Conservation (phyloP, 1,284 basidiomycete species). For the Irpex sp. region DNA sequence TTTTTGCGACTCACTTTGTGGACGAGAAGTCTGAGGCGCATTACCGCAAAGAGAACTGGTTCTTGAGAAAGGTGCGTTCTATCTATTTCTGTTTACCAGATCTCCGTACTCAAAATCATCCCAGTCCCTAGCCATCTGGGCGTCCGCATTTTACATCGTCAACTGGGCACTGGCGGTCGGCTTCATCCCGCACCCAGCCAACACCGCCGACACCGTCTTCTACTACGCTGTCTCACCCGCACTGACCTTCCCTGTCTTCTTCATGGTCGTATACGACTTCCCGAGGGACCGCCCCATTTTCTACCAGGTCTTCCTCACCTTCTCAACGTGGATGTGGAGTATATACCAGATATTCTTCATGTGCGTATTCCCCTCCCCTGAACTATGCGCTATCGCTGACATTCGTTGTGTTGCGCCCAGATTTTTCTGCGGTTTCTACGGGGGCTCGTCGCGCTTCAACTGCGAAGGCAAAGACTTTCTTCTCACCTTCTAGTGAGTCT, state of each 20-base stretch:
- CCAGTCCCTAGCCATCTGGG: slow-evolving; percentile 61
- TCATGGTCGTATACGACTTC: slow-evolving; percentile 68
- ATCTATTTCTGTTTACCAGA: neutral
- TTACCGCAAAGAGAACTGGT: slow-evolving; percentile 54
- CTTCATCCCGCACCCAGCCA: slow-evolving; percentile 46
- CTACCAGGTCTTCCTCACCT: slow-evolving; percentile 57
- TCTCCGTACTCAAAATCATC: neutral
- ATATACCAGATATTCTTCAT: slow-evolving; percentile 53
- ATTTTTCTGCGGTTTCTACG: slow-evolving; percentile 57
- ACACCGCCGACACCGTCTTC: slow-evolving; percentile 54
- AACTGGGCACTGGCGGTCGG: slow-evolving; percentile 67
- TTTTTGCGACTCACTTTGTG: slow-evolving; percentile 56
- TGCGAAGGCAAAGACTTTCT: slow-evolving; percentile 58
- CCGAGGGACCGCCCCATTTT: slow-evolving; percentile 54
- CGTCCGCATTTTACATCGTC: slow-evolving; percentile 59
- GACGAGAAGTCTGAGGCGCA: slow-evolving; percentile 59
- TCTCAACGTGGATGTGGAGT: slow-evolving; percentile 56
- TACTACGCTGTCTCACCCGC: slow-evolving; percentile 53
- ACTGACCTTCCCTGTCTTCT: slow-evolving; percentile 37
- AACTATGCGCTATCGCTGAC: neutral
- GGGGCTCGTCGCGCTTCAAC: slow-evolving; percentile 21
- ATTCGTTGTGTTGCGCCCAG: slow-evolving; percentile 29
- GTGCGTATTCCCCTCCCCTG: slow-evolving; percentile 26
- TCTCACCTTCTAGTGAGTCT: slow-evolving; percentile 60
- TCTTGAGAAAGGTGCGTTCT: slow-evolving; percentile 39